A percentile compares a stretch with the other conserved stretches of the same genome.
phyloP scores from a whole-genome alignment of 2,329 filamentous ascomycete species.

The Ceratocystis cacaofunesta region DNA sequence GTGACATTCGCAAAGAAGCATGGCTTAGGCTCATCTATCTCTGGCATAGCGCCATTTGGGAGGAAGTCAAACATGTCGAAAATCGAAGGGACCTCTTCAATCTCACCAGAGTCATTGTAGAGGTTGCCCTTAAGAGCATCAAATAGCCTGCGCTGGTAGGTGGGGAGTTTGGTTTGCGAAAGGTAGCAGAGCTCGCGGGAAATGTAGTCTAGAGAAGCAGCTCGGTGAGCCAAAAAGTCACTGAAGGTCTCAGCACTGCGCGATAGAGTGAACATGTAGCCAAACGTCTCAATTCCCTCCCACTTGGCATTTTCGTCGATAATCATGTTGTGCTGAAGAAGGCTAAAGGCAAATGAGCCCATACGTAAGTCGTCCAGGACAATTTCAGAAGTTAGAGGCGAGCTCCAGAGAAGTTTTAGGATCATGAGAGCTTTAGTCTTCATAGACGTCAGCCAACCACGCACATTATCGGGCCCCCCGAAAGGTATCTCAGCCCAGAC shows the following conservation, averaged over 20 bases:
- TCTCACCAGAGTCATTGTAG: conserved; percentile 48
- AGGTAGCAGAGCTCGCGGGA: conserved; percentile 71
- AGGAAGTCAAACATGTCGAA: conserved; percentile 93
- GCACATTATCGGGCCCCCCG: conserved; percentile 41
- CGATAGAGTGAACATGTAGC: conserved; percentile 53
- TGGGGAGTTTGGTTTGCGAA: conserved; percentile 53
- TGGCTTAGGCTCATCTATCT: conserved; percentile 37
- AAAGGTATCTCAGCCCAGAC: conserved; percentile 57
- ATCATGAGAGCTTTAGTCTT: conserved; percentile 58
- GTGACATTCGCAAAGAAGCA: conserved; percentile 35
- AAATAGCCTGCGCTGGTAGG: conserved; percentile 52
- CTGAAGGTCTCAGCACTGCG: conserved; percentile 54
- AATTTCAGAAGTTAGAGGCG: conserved; percentile 59
- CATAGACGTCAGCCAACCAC: conserved; percentile 53
- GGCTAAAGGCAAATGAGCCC: conserved; percentile 64
- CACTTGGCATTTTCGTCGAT: conserved; percentile 56
- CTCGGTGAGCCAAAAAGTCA: conserved; percentile 64
- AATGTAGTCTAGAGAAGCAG: conserved; percentile 69
- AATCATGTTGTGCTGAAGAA: conserved; percentile 57
- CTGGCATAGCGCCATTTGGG: conserved; percentile 36
- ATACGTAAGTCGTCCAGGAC: conserved; percentile 66
- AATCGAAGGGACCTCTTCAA: conserved; percentile 55
- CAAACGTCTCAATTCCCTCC: conserved; percentile 50
- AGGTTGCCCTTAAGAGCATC: conserved; percentile 67
- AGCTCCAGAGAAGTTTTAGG: conserved; percentile 68